Evolutionary conservation across 2,329 filamentous ascomycete genomes (phyloP), one percentile per base, ranked within the genome.

Genomic region (Sporothrix inflata): DNA sequence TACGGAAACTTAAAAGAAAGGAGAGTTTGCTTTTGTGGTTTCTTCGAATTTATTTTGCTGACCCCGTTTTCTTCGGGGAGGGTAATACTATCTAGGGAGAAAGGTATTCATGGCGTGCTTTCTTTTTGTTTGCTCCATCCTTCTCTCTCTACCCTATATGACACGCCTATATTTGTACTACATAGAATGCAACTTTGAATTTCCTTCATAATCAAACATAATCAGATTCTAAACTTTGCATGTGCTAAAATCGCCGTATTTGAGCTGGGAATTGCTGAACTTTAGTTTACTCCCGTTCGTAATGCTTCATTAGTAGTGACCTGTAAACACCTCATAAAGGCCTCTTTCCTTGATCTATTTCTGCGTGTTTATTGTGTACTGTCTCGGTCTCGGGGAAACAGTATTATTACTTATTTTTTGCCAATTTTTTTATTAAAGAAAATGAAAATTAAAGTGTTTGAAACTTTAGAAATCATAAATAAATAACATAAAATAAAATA

Each of bases 161-260:
- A 16, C 11, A 14, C 34, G 16, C 57, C 14, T 42, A 42, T 34
- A 40, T 21, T 30, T 65, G 38, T 47, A 27, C 40, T 19, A 19
- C 40, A 65, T 65, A 47, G 61, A 47, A 47, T 47, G 14, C 61
- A 65, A 42, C n/a, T 24, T 42, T 42, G 14, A 57, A 40, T 60
- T 24, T 40, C 2, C 12, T 38, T 27, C n/a, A n/a, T n/a, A n/a
- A n/a, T n/a, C n/a, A n/a, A 12, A 16, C 27, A 57, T 34, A 6
- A 19, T 34, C 53, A 34, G 30, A 57, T 21, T 19, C 14, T 6
- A 40, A 21, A 8, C 51, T 45, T 45, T 6, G 6, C 30, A 34
- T 19, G 24, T 57, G 53, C n/a, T 34, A 27, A 9, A 14, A 57
- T 24, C 5, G 9, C 24, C 9, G 4, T 4, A 11, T 24, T 2